These are phyloP conservation scores for Paecilomyces sp. DNA, from an alignment of 2,329 filamentous ascomycete species.

Conservation along the genomic window DNA sequence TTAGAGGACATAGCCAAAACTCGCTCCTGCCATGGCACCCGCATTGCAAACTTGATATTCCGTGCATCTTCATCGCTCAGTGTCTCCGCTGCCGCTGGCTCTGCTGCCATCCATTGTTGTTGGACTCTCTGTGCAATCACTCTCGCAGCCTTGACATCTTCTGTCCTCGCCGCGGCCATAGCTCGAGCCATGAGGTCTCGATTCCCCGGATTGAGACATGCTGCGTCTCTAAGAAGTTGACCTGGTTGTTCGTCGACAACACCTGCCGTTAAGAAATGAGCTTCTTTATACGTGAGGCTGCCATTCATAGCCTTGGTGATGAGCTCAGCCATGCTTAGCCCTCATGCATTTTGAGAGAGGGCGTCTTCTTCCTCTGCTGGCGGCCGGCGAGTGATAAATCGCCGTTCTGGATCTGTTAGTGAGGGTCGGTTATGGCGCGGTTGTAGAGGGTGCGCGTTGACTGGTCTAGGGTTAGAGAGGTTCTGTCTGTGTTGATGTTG, in stretches of 20 bases:
- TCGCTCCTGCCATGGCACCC: conserved; percentile 10
- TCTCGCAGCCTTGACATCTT: conserved; percentile 4
- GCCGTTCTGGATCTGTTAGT: conserved; percentile 10
- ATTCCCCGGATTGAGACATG: conserved; percentile 5
- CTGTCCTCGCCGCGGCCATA: conserved; percentile 6
- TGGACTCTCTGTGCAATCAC: conserved; percentile 2
- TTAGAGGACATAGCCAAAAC: not conserved
- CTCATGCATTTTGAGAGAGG: conserved; percentile 9
- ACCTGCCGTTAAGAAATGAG: not conserved
- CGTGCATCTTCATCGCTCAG: conserved; percentile 4
- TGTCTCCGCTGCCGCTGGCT: conserved; percentile 1
- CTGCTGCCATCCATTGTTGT: not conserved
- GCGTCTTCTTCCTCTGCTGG: conserved; percentile 7
- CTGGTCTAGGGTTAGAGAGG: conserved; percentile 8
- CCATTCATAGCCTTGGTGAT: conserved; percentile 6
- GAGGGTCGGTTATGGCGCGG: conserved; percentile 10
- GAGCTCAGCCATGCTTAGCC: conserved; percentile 7
- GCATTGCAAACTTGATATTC: conserved; percentile 6
- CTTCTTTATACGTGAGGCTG: not conserved
- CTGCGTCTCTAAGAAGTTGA: not conserved
- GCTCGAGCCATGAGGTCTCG: conserved; percentile 7
- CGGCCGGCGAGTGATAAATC: conserved; percentile 7
- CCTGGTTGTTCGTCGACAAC: not conserved
- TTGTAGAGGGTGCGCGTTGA: conserved; percentile 10
- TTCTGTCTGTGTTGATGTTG: conserved; percentile 4